These are phyloP conservation scores for Lipomyces yamanashiensis DNA, from an alignment of 805 yeast species.

Conservation along the genomic window DNA sequence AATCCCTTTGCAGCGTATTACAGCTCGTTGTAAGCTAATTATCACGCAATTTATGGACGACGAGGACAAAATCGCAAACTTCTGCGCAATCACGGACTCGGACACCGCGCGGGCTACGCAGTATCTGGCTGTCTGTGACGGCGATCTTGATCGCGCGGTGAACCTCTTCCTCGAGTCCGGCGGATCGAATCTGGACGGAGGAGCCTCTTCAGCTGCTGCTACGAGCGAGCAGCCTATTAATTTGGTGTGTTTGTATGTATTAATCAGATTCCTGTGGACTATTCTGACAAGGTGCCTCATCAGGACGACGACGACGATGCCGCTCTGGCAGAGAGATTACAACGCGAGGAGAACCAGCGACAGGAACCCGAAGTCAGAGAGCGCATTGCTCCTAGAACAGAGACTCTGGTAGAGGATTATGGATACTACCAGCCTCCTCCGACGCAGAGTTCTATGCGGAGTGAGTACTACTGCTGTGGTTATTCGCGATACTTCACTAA, in stretches of 20 bases:
- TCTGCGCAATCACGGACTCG: slow-evolving; percentile 82
- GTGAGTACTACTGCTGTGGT: slow-evolving; percentile 17
- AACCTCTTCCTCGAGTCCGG: slow-evolving; percentile 73
- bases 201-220: slow-evolving; percentile 8
- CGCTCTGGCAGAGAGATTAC: slow-evolving; percentile 39
- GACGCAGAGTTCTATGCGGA: slow-evolving; percentile 1
- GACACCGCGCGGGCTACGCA: slow-evolving; percentile 72
- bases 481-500: slow-evolving; percentile 16
- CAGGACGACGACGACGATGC: slow-evolving; percentile 35
- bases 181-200: slow-evolving; percentile 44
- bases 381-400: slow-evolving; percentile 77
- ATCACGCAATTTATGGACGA: slow-evolving; percentile 18
- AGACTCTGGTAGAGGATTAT: slow-evolving; percentile 63
- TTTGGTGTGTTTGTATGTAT: neutral
- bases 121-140: slow-evolving; percentile 77
- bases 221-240: neutral
- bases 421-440: slow-evolving; percentile 31
- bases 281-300: neutral
- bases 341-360: slow-evolving; percentile 40
- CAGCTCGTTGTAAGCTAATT: too few species aligned
- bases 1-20: too few species aligned
- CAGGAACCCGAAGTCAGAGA: slow-evolving; percentile 62
- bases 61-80: slow-evolving; percentile 64
- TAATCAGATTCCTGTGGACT: neutral
- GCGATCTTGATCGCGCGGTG: slow-evolving; percentile 81